Conservation (phyloP, 176 grass and related monocot species). For the Bromus sterilis region DNA sequence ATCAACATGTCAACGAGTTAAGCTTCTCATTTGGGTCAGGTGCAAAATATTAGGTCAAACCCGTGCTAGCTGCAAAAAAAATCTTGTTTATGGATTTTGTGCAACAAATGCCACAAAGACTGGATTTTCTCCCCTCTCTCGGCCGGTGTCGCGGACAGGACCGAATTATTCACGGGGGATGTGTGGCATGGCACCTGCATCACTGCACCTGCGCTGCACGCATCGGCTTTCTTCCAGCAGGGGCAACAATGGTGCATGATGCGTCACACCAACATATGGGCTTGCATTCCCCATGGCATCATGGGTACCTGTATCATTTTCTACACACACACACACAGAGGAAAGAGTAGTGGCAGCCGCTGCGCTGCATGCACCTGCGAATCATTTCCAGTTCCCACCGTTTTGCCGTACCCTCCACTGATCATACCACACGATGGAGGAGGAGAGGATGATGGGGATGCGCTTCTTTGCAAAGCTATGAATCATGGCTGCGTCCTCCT, state of each 20-base stretch:
- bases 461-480: background rate
- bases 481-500: background rate
- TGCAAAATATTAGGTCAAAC: too few relatives aligned
- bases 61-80: too few relatives aligned
- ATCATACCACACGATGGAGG: background rate
- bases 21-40: too few relatives aligned
- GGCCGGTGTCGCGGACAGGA: background rate
- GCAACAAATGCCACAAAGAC: too few relatives aligned
- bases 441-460: background rate
- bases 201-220: background rate
- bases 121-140: too few relatives aligned
- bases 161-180: constrained; percentile 15
- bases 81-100: too few relatives aligned
- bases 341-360: background rate
- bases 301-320: background rate
- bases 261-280: constrained; percentile 17
- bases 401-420: background rate
- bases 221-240: constrained; percentile 6
- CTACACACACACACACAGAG: background rate
- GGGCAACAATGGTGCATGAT: background rate
- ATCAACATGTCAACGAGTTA: too few relatives aligned
- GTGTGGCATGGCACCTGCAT: background rate
- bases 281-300: constrained; percentile 10
- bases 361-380: background rate
- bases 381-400: background rate